Evolutionary conservation across 768 basidiomycete genomes (phyloP), one percentile per base, ranked within the genome.

Genomic region (Suillus brevipes): DNA sequence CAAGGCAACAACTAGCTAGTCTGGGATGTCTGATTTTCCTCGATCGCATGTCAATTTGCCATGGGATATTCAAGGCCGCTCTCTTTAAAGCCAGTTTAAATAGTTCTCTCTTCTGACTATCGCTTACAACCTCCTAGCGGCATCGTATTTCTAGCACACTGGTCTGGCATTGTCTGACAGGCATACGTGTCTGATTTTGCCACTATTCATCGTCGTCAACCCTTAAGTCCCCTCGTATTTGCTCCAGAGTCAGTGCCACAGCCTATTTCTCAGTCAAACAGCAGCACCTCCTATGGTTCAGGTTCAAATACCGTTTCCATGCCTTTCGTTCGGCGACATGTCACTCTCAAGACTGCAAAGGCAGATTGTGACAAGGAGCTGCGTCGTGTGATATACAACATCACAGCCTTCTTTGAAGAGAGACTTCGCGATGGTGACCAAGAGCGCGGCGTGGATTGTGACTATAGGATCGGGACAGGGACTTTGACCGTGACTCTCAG

Each of bases 351-450:
- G 80, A 91, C 90, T 4, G 95, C 97, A 64, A 99, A 99, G 82
- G 87, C 92, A 60, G 92, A 93, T 68, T 99, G 97, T 83, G 95
- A 99, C 86, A 92, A 92, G 82, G 95, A 97, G 78, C 87, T 99
- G 10, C 89, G 90, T 73, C 90, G 94, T 74, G 92, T 98, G 74
- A 94, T 96, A 65, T 90, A 93, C 78, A 93, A 89, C 66, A 95
- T 99, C 82, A 97, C 97, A 67, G 78, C 88, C 45, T 98, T 95
- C 79, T 97, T 97, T 70, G 97, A 99, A 80, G 91, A 95, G 74
- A 87, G 90, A 71, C 84, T 97, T 43, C 83, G 90, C 53, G 91
- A 93, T 68, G 87, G 84, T 61, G 89, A 94, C 75, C 83, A 87
- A 70, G 79, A 83, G 70, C 78, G 79, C 67, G 89, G 90, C 73